A percentile compares a stretch with the other conserved stretches of the same genome.
Evolutionary conservation across 1,139 yeast genomes (phyloP).

Genomic region (Pichia cactophila): DNA sequence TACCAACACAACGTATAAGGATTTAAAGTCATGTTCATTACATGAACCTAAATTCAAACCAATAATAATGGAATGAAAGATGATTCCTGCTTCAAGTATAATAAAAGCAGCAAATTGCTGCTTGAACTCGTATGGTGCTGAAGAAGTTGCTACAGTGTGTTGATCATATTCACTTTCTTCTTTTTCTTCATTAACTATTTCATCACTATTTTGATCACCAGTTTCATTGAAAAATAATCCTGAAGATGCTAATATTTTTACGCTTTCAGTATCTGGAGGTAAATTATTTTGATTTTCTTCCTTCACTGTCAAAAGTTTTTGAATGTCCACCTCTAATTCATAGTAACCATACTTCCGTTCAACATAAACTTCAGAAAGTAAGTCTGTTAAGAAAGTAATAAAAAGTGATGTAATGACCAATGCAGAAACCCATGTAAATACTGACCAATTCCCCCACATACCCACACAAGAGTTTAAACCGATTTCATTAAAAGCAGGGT

Average conservation of each 20-base stretch:
- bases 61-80: constrained; percentile 50
- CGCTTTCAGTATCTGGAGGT: neutral
- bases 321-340: constrained; percentile 15
- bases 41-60: constrained; percentile 47
- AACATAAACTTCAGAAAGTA: constrained; percentile 25
- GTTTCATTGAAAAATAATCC: neutral
- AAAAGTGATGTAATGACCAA: constrained; percentile 23
- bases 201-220: neutral
- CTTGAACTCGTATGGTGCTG: constrained; percentile 32
- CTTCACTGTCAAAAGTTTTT: constrained; percentile 9
- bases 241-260: neutral
- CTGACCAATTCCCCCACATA: constrained; percentile 28
- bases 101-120: constrained; percentile 27
- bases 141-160: constrained; percentile 36
- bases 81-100: constrained; percentile 47
- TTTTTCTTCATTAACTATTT: neutral
- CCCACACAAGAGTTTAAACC: constrained; percentile 45
- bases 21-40: constrained; percentile 57
- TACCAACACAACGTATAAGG: constrained; percentile 70
- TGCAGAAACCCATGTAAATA: constrained; percentile 36
- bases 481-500: constrained; percentile 63
- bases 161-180: neutral
- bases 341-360: constrained; percentile 23
- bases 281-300: neutral
- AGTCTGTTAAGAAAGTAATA: constrained; percentile 24